phyloP scores from a whole-genome alignment of 306 rosid species.

The Citrullus mucosospermus region DNA sequence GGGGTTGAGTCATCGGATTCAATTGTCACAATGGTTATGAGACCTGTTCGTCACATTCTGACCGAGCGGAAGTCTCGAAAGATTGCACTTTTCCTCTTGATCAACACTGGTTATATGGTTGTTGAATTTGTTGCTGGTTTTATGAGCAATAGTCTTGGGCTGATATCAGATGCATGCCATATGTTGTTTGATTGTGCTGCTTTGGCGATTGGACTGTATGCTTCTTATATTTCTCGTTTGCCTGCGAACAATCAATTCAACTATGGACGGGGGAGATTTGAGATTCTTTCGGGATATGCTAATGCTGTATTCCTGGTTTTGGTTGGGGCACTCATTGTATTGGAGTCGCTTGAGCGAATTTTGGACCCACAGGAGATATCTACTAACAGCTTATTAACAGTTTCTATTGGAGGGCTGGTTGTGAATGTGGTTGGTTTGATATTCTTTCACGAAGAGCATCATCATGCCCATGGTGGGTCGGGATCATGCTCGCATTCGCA shows the following conservation, averaged over 20 bases:
- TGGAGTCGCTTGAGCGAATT: slow-evolving; percentile 87
- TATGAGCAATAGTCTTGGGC: slow-evolving; percentile 90
- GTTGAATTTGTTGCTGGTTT: slow-evolving; percentile 88
- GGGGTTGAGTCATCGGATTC: slow-evolving; percentile 42
- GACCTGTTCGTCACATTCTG: slow-evolving; percentile 61
- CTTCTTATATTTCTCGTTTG: slow-evolving; percentile 82
- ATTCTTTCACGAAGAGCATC: slow-evolving; percentile 96
- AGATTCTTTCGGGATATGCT: slow-evolving; percentile 76
- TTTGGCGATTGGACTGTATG: slow-evolving; percentile 85
- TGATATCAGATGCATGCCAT: slow-evolving; percentile 91
- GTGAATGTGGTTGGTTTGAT: slow-evolving; percentile 77
- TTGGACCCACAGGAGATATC: slow-evolving; percentile 92
- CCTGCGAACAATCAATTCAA: slow-evolving; percentile 71
- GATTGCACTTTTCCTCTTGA: slow-evolving; percentile 78
- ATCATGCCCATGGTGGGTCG: slow-evolving; percentile 81
- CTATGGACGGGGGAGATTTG: slow-evolving; percentile 89
- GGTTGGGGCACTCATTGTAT: slow-evolving; percentile 80
- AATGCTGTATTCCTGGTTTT: slow-evolving; percentile 89
- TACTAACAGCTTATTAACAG: slow-evolving; percentile 58
- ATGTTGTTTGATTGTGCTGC: slow-evolving; percentile 99
- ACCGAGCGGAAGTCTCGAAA: slow-evolving; percentile 87
- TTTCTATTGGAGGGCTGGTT: slow-evolving; percentile 77
- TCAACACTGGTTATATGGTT: slow-evolving; percentile 77
- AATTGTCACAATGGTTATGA: slow-evolving; percentile 38
- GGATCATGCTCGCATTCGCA: slow-evolving; percentile 33